Evolutionary conservation across 768 basidiomycete species (phyloP).

Genomic region (Boletus vinaceobasis): DNA sequence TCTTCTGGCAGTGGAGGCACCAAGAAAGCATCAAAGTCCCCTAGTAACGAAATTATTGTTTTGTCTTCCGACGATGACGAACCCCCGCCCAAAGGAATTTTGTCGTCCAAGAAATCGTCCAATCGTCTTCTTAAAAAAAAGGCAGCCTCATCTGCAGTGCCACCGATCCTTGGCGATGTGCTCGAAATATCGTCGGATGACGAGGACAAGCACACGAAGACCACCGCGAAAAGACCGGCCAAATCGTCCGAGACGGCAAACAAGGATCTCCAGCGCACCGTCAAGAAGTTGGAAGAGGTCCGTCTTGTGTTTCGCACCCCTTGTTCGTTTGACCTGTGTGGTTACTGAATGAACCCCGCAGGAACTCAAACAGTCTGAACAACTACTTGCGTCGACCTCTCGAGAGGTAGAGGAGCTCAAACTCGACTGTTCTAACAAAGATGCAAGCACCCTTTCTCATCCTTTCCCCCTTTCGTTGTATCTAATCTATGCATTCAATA

Average conservation of each 20-base stretch:
- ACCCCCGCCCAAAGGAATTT: slow-evolving; percentile 19
- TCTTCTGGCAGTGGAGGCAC: slow-evolving; percentile 2
- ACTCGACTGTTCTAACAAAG: slow-evolving; percentile 2
- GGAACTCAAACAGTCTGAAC: slow-evolving; percentile 18
- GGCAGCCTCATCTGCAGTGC: slow-evolving; percentile 12
- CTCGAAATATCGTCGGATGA: slow-evolving; percentile 62
- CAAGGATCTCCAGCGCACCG: slow-evolving; percentile 36
- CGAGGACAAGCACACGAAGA: slow-evolving; percentile 26
- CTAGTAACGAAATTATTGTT: slow-evolving; percentile 29
- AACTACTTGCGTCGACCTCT: slow-evolving; percentile 7
- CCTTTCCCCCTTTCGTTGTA: background rate
- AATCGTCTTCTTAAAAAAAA: slow-evolving; percentile 14
- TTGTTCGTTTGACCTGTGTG: background rate
- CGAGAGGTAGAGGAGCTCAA: slow-evolving; percentile 24
- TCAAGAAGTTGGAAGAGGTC: slow-evolving; percentile 46
- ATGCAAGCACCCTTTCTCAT: background rate
- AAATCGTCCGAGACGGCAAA: slow-evolving; percentile 13
- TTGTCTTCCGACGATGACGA: slow-evolving; percentile 34
- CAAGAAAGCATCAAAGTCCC: slow-evolving; percentile 14
- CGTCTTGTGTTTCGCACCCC: background rate
- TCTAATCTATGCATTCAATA: slow-evolving; percentile 16
- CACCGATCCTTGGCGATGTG: slow-evolving; percentile 33
- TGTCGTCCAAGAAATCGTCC: slow-evolving; percentile 11
- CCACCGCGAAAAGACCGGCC: slow-evolving; percentile 11
- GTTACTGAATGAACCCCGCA: slow-evolving; percentile 1